Evolutionary conservation across 331 rosid genomes (phyloP), one percentile per base, ranked within the genome.

Genomic region (Quercus lobata): DNA sequence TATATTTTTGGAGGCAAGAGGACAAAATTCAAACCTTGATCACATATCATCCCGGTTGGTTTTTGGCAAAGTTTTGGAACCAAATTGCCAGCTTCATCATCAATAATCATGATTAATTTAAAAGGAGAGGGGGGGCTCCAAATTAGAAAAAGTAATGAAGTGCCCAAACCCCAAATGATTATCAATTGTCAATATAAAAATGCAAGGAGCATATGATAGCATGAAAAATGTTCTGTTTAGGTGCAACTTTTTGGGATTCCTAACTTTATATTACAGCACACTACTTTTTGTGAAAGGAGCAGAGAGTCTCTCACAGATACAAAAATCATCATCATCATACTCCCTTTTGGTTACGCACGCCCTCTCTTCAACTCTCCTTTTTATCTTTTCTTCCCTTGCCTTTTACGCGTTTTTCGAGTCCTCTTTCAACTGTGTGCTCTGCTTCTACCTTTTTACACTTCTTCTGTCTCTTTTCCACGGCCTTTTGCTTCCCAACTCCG

Each of bases 281-380:
- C 80, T 57, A 83, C 87, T 83, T 89, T 86, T 25, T 9, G 55
- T 32, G 77, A 82, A 79, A 82, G 82, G 63, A 58, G 44, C 53
- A 62, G 56, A 61, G 73, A 41, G 46, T 41, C 46, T 44, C 78
- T 74, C 81, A 78, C 66, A 70, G 32, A 21, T 60, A 60, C 30
- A 79, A 87, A 82, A 81, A 76, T 76, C 73, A 84, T 80, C 80
- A 80, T 89, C 71, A 85, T 82, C 29, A 81, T 53, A 76, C 71
- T 57, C 78, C 82, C 88, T 86, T 90, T 90, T 83, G 70, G 88
- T 63, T 83, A 88, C 90, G 88, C 92, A 88, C 91, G 94, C 92
- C 83, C 92, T 81, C 81, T 71, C 56, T 0, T 41, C 46, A 2
- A 41, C 71, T 9, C 21, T 69, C 34, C 71, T 7, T 8, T n/a